Percentiles rank a stretch among this genome's conserved stretches.
phyloP scores from a whole-genome alignment of 2,329 filamentous ascomycete species.

The Hymenotorrendiella dingleyae region DNA sequence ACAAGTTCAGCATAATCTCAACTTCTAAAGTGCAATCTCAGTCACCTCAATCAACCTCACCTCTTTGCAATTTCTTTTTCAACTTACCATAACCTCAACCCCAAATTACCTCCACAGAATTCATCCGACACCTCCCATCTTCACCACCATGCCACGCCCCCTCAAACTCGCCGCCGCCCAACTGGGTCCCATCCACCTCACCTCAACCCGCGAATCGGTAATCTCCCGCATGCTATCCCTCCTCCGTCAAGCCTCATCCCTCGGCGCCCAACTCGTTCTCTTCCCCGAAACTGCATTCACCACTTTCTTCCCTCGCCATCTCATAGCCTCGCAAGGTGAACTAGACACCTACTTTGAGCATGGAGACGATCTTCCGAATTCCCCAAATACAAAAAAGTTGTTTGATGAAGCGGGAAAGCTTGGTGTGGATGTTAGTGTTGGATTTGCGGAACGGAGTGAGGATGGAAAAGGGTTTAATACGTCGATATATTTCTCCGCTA shows the following conservation, averaged over 20 bases:
- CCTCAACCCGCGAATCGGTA: conserved; percentile 36
- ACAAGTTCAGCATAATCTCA: too few relatives aligned
- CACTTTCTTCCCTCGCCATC: conserved; percentile 50
- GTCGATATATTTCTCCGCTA: conserved; percentile 44
- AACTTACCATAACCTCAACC: neutral
- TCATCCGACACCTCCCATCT: neutral
- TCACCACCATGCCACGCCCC: conserved; percentile 32
- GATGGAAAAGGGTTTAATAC: conserved; percentile 45
- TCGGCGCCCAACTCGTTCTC: conserved; percentile 43
- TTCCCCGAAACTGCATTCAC: conserved; percentile 51
- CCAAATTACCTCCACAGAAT: too few relatives aligned
- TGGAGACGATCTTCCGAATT: conserved; percentile 36
- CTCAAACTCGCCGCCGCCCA: conserved; percentile 49
- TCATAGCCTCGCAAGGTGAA: conserved; percentile 39
- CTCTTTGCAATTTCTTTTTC: too few relatives aligned
- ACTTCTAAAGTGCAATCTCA: too few relatives aligned
- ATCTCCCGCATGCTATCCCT: conserved; percentile 44
- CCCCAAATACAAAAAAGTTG: conserved; percentile 40
- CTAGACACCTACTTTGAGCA: conserved; percentile 47
- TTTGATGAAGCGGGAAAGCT: conserved; percentile 43
- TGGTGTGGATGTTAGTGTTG: conserved; percentile 45
- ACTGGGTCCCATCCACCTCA: conserved; percentile 42
- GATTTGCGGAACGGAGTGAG: conserved; percentile 44
- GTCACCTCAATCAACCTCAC: too few relatives aligned
- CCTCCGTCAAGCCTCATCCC: conserved; percentile 38